Base-by-base conservation (phyloP, 2,329 filamentous ascomycete genomes). In the Fusarium sp. region DNA sequence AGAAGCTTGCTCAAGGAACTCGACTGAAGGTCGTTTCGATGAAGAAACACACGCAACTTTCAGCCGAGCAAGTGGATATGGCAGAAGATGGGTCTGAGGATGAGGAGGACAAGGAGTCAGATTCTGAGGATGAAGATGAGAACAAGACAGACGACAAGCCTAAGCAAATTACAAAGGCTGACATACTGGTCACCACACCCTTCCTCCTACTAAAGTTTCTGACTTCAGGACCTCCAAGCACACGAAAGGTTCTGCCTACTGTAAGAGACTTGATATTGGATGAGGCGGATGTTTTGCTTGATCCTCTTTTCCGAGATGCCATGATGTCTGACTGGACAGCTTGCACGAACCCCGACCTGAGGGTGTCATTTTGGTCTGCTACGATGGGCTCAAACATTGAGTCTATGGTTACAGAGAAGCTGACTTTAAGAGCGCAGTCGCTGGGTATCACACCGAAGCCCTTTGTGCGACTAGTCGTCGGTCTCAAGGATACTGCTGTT, bases 301-400 rank as follows among this genome's bases (percentile, higher is more conserved):
- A 98, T 77, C 91, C 93, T 22, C 86, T 98, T 10, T 99, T 99
- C 85, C 90, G 93, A 64, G 92, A 96, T 28, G 95, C 98, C 81
- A 98, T 95, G 0, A 85, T 97, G 41, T 88, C 89, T 8, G 91
- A 98, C 70, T 98, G 95, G 95, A 89, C 90, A 45, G 89, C 93
- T 7, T 95, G 95, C 81, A 90, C 86, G 6, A 91, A 91, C 74
- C 86, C 89, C 7, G 83, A 87, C n/a, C 85, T 98, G 14, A 89
- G 91, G 30, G 87, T 94, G 7, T 94, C 93, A 15, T 91, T 97
- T 68, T 99, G 95, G 95, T 98, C 96, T 20, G 96, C 96, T 20
- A 99, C 96, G 0, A 98, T 99, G 91, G 94, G 93, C 7, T 97
- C 95, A 22, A 96, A 92, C 75, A 93, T 98, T 45, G 96, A 99